Evolutionary conservation across 140 eudicot genomes (phyloP).

Genomic region (Anethum foeniculum): DNA sequence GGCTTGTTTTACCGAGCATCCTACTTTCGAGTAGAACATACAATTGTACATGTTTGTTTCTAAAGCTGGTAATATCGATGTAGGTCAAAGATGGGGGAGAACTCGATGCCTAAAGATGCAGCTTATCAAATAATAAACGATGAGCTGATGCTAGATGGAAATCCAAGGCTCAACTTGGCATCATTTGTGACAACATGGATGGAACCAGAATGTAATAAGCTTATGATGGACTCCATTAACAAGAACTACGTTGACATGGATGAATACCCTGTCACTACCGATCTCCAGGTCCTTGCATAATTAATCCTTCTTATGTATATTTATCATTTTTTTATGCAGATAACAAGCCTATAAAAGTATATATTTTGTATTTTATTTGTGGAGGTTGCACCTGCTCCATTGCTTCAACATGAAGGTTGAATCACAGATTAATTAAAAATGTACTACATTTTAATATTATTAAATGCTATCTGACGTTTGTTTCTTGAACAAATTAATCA

Average conservation of each 20-base stretch:
- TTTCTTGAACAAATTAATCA: not conserved
- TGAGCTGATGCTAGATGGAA: slow-evolving; percentile 35
- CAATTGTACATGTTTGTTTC: not conserved
- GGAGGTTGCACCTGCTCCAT: not conserved
- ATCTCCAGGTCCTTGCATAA: slow-evolving; percentile 13
- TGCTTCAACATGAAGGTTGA: not conserved
- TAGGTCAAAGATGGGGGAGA: slow-evolving; percentile 38
- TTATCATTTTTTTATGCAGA: no score
- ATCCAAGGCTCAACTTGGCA: slow-evolving; percentile 25
- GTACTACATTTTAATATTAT: not conserved
- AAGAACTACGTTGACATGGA: slow-evolving; percentile 32
- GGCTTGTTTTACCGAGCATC: not conserved
- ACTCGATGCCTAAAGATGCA: slow-evolving; percentile 38
- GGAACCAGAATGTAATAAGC: slow-evolving; percentile 31
- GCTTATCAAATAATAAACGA: slow-evolving; percentile 40
- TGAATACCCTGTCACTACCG: slow-evolving; percentile 30
- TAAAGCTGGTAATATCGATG: not conserved
- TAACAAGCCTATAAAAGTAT: no score
- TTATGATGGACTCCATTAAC: slow-evolving; percentile 21
- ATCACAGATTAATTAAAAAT: not conserved
- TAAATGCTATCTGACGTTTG: not conserved
- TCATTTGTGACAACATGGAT: slow-evolving; percentile 31
- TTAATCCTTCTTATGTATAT: not conserved
- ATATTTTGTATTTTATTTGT: not conserved
- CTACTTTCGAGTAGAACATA: not conserved